Evolutionary conservation across 768 basidiomycete species (phyloP).

Genomic region (Trametes maxima): DNA sequence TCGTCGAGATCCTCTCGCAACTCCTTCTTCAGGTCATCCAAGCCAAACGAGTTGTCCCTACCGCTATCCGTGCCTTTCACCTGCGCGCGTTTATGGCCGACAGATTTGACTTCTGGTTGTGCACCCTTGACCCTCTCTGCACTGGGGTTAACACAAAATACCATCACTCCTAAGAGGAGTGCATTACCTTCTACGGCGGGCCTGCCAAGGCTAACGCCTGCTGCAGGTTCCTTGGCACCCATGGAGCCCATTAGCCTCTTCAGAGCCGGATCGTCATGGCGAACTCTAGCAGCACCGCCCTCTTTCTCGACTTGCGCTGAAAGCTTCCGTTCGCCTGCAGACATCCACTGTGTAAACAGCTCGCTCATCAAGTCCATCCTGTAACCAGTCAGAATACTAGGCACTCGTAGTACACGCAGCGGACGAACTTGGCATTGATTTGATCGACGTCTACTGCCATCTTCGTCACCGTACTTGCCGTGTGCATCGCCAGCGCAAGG

Average conservation of each 20-base stretch:
- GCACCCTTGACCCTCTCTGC: neutral
- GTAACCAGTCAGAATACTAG: neutral
- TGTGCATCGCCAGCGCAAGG: conserved; percentile 42
- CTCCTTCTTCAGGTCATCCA: conserved; percentile 8
- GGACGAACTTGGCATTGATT: conserved; percentile 14
- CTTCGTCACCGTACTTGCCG: conserved; percentile 22
- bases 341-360: neutral
- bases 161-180: too few species aligned
- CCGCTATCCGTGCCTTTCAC: neutral
- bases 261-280: neutral
- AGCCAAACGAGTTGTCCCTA: neutral
- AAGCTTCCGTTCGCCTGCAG: neutral
- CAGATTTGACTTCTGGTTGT: neutral
- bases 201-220: neutral
- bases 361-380: conserved; percentile 6
- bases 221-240: neutral
- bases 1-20: conserved; percentile 3
- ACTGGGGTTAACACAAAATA: too few species aligned
- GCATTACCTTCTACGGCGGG: too few species aligned
- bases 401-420: neutral
- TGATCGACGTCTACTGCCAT: conserved; percentile 2
- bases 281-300: conserved; percentile 1
- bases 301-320: neutral
- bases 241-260: neutral
- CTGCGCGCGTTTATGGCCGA: too few species aligned